A percentile compares a stretch with the other conserved stretches of the same genome.
phyloP scores from a whole-genome alignment of 78 protist species.

The Dictyostelium purpureum region DNA sequence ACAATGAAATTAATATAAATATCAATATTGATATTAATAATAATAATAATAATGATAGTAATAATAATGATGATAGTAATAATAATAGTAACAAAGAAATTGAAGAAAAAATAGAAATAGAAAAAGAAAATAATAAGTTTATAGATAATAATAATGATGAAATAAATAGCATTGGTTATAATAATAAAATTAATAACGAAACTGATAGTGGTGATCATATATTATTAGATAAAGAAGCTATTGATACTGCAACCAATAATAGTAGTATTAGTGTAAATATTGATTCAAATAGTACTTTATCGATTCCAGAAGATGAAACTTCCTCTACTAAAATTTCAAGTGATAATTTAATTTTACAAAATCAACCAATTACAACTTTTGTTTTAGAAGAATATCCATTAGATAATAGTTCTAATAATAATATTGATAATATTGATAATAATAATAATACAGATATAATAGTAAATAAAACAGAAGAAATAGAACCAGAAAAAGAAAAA shows the following conservation, averaged over 20 bases:
- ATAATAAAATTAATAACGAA: background rate
- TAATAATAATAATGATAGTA: background rate
- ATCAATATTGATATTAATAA: background rate
- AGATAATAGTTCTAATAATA: background rate
- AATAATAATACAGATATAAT: background rate
- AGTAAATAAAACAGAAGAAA: background rate
- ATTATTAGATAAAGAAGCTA: background rate
- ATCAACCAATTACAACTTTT: background rate
- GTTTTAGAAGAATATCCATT: background rate
- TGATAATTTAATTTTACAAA: background rate
- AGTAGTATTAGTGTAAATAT: conserved; percentile 9
- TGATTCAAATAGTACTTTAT: conserved; percentile 14
- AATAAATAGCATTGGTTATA: background rate
- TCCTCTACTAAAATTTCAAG: background rate
- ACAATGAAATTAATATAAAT: background rate
- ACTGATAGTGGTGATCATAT: too few relatives aligned
- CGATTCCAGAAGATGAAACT: background rate
- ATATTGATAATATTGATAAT: background rate
- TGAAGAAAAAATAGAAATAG: background rate
- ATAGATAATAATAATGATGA: conserved; percentile 3
- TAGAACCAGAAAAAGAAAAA: background rate
- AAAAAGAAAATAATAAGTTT: background rate
- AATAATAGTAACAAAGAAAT: background rate
- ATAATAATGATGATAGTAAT: background rate
- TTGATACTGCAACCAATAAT: background rate